phyloP scores from a whole-genome alignment of 495 filamentous ascomycete genomes.

The Glarea lozoyensis region DNA sequence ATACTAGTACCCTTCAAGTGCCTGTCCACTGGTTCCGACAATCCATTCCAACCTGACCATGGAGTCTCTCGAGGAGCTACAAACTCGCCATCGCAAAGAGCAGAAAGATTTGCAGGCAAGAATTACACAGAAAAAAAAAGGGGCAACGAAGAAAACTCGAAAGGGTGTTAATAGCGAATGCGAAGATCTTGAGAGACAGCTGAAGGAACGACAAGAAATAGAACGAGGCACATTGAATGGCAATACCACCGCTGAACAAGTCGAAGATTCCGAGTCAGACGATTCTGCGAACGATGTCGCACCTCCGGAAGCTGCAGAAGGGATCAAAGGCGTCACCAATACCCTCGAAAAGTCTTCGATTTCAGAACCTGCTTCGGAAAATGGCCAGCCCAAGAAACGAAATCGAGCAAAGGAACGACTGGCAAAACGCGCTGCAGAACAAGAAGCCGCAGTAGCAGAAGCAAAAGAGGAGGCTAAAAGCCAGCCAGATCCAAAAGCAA shows the following conservation, averaged over 20 bases:
- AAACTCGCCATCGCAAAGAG: constrained; percentile 79
- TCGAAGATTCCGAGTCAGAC: constrained; percentile 12
- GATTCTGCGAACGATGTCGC: constrained; percentile 13
- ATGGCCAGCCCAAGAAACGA: constrained; percentile 52
- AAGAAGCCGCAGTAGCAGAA: constrained; percentile 53
- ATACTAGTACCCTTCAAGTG: too few relatives aligned
- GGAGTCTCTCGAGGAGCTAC: constrained; percentile 60
- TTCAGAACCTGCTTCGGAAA: constrained; percentile 19
- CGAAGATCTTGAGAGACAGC: constrained; percentile 56
- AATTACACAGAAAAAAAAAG: constrained; percentile 91
- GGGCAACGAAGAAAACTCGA: constrained; percentile 90
- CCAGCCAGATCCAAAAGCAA: constrained; percentile 63
- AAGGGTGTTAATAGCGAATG: constrained; percentile 84
- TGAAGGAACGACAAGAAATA: constrained; percentile 55
- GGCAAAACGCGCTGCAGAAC: constrained; percentile 78
- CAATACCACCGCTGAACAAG: constrained; percentile 2
- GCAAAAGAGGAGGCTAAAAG: constrained; percentile 67
- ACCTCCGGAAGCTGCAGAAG: background rate
- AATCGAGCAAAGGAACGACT: constrained; percentile 88
- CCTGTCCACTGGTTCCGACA: too few relatives aligned
- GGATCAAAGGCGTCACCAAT: constrained; percentile 7
- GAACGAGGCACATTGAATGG: constrained; percentile 57
- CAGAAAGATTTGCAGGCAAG: constrained; percentile 73
- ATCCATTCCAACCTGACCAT: constrained; percentile 10
- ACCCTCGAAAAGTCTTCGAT: constrained; percentile 9